Evolutionary conservation across 352 stramenopile genomes (phyloP), one percentile per base, ranked within the genome.

Genomic region (Pythium rishiriense): DNA sequence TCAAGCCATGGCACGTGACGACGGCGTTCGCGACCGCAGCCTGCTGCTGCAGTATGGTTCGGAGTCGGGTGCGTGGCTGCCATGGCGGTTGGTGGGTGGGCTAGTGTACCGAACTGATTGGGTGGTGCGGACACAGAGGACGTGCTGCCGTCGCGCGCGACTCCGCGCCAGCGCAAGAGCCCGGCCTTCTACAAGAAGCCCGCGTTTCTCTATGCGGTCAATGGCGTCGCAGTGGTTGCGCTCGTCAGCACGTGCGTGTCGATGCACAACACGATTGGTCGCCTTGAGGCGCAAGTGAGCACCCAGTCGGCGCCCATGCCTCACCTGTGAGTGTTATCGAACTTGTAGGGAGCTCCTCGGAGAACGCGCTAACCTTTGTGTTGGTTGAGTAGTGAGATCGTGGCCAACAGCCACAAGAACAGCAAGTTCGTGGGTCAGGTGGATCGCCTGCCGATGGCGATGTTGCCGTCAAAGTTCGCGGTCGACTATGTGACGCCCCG

Each of bases 401-500:
- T 63, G 6, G 66, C 22, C 22, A 66, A 64, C 15, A 55, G 51
- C 43, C 68, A 33, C 22, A 69, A 69, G 33, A 26, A 62, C 52
- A 31, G 24, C 15, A 65, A 65, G 37, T 64, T 58, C 31, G 54
- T 63, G 22, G 69, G 64, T 14, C 72, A 78, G 53, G 55, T 71
- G 24, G 75, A 80, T 51, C 69, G 81, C 25, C 21, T 91, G 25
- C 83, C 83, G 7, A 88, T 88, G 79, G 71, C 77, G 25, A 71
- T 88, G 72, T 55, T 93, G 43, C 84, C 84, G 22, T 90, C 82
- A 26, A 93, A 93, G 69, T 93, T 90, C 49, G 82, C 84, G 0
- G 82, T 93, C 25, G 67, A 90, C 64, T 89, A 85, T 62, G 82
- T 93, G 21, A 93, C 82, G 19, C 84, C 82, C 22, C 82, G 84